Percentiles rank a stretch among this genome's conserved stretches.
Evolutionary conservation across 148 eudicot species (phyloP).

Genomic region (Cornus controversa): DNA sequence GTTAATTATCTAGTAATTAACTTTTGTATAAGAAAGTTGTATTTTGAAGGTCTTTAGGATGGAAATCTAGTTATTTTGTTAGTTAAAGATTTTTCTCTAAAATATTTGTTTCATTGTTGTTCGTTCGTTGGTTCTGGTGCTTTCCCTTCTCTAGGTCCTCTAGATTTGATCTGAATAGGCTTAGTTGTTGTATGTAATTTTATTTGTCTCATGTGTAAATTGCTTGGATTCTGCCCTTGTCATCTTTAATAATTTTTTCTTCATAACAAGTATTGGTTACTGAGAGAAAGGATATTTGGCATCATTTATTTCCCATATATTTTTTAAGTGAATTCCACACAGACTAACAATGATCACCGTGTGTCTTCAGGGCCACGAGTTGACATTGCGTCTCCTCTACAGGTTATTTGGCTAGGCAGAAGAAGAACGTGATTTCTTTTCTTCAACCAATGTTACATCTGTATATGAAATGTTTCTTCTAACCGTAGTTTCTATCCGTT

Average conservation of each 20-base stretch:
- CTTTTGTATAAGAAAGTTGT: not conserved
- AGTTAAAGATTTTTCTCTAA: not conserved
- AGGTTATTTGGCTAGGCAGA: slow-evolving; percentile 88
- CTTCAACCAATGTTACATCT: slow-evolving; percentile 82
- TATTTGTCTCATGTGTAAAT: not conserved
- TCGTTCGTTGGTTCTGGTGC: not conserved
- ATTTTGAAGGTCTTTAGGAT: not conserved
- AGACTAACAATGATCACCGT: slow-evolving; percentile 25
- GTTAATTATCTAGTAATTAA: not conserved
- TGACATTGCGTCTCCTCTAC: slow-evolving; percentile 91
- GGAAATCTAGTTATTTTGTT: not conserved
- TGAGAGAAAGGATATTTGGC: not conserved
- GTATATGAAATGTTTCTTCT: slow-evolving; percentile 88
- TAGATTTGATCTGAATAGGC: too few species aligned
- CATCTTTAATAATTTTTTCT: not conserved
- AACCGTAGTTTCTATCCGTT: slow-evolving; percentile 58
- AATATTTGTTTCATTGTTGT: not conserved
- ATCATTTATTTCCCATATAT: not conserved
- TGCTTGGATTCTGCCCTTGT: not conserved
- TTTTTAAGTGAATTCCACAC: not conserved
- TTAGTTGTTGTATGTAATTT: not conserved
- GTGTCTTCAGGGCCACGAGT: slow-evolving; percentile 85
- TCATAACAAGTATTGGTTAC: not conserved
- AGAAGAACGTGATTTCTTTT: slow-evolving; percentile 83
- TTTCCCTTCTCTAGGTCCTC: not conserved